A percentile compares a stretch with the other conserved stretches of the same genome.
Conservation (phyloP, 1,284 basidiomycete species). For the Coniophora puteana region DNA sequence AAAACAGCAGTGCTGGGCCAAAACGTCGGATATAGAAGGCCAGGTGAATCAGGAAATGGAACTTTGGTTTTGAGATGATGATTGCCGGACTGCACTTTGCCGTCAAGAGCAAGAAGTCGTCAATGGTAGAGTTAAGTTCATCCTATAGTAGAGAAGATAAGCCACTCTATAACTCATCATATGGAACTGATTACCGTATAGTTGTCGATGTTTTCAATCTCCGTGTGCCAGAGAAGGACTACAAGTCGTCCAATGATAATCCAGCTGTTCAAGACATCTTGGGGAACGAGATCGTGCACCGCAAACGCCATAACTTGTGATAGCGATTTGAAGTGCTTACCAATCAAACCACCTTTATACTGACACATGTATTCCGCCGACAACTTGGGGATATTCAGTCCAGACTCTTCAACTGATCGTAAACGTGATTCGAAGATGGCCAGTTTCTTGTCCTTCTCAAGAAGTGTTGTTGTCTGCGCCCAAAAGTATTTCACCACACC, state of each 20-base stretch:
- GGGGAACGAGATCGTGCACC: constrained; percentile 9
- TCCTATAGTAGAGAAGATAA: constrained; percentile 6
- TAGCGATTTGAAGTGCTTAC: constrained; percentile 12
- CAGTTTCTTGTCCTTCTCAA: constrained; percentile 15
- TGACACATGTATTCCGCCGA: constrained; percentile 9
- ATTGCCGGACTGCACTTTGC: constrained; percentile 12
- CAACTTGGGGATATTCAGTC: constrained; percentile 3
- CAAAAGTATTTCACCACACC: constrained; percentile 30
- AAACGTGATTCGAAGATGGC: constrained; percentile 11
- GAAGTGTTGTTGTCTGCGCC: constrained; percentile 16
- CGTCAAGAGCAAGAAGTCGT: constrained; percentile 10
- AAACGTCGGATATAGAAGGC: background rate
- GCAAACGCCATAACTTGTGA: constrained; percentile 7
- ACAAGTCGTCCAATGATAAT: constrained; percentile 6
- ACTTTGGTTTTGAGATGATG: constrained; percentile 14
- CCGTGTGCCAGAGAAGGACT: constrained; percentile 10
- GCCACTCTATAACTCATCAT: background rate
- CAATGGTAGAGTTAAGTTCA: constrained; percentile 10
- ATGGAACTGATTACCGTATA: constrained; percentile 7
- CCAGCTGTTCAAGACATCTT: constrained; percentile 7
- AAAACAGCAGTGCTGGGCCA: constrained; percentile 11
- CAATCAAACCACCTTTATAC: constrained; percentile 10
- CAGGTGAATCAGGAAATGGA: constrained; percentile 6
- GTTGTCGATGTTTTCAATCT: constrained; percentile 6
- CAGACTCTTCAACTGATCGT: constrained; percentile 3